These are phyloP conservation scores for Smittium culicis DNA, from an alignment of 371 early-diverging fungal genomes.

Conservation along the genomic window DNA sequence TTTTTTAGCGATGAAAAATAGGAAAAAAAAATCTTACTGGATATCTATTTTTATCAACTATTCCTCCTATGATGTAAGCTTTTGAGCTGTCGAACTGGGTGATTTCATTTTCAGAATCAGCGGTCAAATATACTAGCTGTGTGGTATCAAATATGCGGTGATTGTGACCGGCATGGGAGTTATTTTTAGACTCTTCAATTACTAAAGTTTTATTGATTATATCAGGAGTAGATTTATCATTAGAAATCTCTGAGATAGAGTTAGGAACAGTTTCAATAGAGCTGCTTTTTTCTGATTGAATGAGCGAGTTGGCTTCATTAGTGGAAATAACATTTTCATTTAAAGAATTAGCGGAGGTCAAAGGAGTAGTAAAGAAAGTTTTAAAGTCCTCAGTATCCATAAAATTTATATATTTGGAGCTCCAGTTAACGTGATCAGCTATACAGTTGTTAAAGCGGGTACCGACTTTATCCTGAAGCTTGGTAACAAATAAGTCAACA, in stretches of 20 bases:
- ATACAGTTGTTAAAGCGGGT: conserved; percentile 19
- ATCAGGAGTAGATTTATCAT: not conserved
- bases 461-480: conserved; percentile 15
- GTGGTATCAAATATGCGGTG: conserved; percentile 13
- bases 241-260: not conserved
- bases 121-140: conserved; percentile 70
- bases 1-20: not conserved
- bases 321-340: not conserved
- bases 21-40: conserved; percentile 23
- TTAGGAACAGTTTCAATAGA: no score
- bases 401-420: conserved; percentile 17
- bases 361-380: conserved; percentile 16
- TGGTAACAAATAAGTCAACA: conserved; percentile 35
- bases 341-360: not conserved
- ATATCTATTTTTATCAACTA: conserved; percentile 88
- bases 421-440: conserved; percentile 24
- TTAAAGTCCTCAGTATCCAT: conserved; percentile 27
- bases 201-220: not conserved
- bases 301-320: not conserved
- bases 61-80: conserved; percentile 80
- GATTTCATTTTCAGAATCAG: conserved; percentile 65
- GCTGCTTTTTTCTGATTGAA: no score
- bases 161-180: not conserved
- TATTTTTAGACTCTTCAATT: not conserved
- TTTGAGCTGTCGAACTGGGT: conserved; percentile 50